Base-by-base conservation (phyloP, 805 yeast species). In the Candida verbasci region DNA sequence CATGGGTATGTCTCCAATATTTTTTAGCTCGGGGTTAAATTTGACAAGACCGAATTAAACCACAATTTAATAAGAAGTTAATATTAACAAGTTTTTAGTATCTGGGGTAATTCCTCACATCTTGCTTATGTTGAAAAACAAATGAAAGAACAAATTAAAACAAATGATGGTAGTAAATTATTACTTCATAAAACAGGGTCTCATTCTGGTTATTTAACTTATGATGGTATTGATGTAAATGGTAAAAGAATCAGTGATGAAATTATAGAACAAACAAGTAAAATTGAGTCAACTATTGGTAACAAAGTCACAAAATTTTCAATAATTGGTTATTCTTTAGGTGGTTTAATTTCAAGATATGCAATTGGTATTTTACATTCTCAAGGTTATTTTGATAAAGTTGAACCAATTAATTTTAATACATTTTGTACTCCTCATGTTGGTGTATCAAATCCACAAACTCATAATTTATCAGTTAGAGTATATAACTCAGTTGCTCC, bases 151-250 rank as follows among this genome's bases (percentile, higher is more conserved):
- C 44, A 55, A 1, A 44, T 60, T n/a, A 49, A 52, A 3, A 54
- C 53, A 2, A 35, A 41, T 2, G 50, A 51, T 18, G 52, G 42
- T 10, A 31, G 42, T 9, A 60, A 55, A 15, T 39, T 47, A n/a
- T 24, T 61, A 1, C 54, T 71, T 3, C 73, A 77, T 48, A 65
- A 72, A 30, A 69, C 86, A 0, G 70, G 69, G 11, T 67, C 81
- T 1, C 86, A 84, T 50, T 72, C 76, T 38, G 91, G 89, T 6
- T 84, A 78, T 52, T 74, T 75, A 50, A 87, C 95, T 2, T 81
- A 86, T 48, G 96, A 87, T 52, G 96, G 96, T 2, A 78, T 86
- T 16, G 95, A 86, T 46, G 78, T 86, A 18, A 86, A 93, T 51
- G 95, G 95, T 1, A 67, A 78, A 34, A 65, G 94, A 16, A 82